Conservation (phyloP, 2,329 filamentous ascomycete genomes). For the Colletotrichum chrysophilum region DNA sequence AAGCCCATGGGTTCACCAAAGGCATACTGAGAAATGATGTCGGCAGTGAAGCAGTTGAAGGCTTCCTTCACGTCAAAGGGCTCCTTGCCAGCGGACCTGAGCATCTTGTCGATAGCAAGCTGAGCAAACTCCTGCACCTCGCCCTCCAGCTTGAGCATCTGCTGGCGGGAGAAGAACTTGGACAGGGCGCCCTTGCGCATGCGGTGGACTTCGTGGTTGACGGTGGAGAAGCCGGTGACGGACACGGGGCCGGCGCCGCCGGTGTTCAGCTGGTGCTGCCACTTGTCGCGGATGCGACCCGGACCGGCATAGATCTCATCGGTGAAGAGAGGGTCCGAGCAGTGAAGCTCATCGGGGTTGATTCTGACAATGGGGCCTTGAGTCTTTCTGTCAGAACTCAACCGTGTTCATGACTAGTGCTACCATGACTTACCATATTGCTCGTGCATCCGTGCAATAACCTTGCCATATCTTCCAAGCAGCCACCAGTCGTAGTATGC, state of each 20-base stretch:
- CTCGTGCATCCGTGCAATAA: constrained; percentile 15
- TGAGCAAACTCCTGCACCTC: constrained; percentile 17
- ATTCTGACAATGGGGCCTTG: constrained; percentile 43
- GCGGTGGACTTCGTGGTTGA: constrained; percentile 37
- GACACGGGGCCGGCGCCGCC: constrained; percentile 25
- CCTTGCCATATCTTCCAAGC: constrained; percentile 14
- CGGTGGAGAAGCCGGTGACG: constrained; percentile 26
- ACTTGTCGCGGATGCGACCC: constrained; percentile 20
- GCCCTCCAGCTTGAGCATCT: constrained; percentile 16
- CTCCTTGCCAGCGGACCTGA: constrained; percentile 24
- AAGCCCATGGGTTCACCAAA: constrained; percentile 40
- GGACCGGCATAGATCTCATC: constrained; percentile 39
- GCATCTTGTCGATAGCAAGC: constrained; percentile 18
- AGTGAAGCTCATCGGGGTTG: constrained; percentile 43
- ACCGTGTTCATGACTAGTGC: background rate
- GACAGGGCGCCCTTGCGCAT: constrained; percentile 32
- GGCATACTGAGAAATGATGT: constrained; percentile 41
- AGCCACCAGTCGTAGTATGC: constrained; percentile 16
- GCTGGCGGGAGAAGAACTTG: constrained; percentile 38
- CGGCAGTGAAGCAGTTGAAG: constrained; percentile 43
- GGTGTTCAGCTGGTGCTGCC: constrained; percentile 30
- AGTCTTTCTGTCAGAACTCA: background rate
- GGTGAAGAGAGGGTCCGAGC: constrained; percentile 36
- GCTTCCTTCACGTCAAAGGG: constrained; percentile 38
- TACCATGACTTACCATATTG: background rate